Base-by-base conservation (phyloP, 257 asterid genomes). In the Solanum raphanifolium region DNA sequence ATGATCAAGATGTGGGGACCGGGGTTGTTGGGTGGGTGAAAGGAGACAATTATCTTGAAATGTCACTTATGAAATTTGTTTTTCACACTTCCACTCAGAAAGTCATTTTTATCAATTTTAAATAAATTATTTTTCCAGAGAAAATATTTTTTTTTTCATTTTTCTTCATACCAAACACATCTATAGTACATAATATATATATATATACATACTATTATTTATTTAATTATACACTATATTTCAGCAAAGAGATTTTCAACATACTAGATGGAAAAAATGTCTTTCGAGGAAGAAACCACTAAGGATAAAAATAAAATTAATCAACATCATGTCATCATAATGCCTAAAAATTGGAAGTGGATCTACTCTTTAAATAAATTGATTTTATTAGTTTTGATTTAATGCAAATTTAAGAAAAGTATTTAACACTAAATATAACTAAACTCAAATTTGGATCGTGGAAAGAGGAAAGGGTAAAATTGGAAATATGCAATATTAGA, bases 401-500 rank as follows among this genome's bases (percentile, higher is more conserved):
- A 27, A 43, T 38, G n/a, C 23, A 69, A 69, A 69, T 69, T 69
- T 66, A 66, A 66, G 76, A 69, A 29, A 69, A 69, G 76, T 69
- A 69, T 69, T 34, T 36, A 36, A 36, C 20, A 36, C 55, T 21
- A 72, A 36, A 35, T 74, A 74, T 74, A 35, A 21, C 31, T 35
- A 74, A 35, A 74, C 52, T 74, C 31, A 74, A 74, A 21, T 72
- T 75, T 6, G 52, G 83, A 75, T 35, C 55, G 29, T 81, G 69
- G 68, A 48, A 81, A 48, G 66, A 27, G 85, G 27, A 43, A 39
- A 48, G 86, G 55, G 46, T 52, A 84, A 60, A 85, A 46, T 73
- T 86, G 84, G 86, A 74, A 88, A 71, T 86, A 69, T 7, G 86
- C 90, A 87, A 86, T 89, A 91, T 75, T 86, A 62, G 86, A 90